Evolutionary conservation across 345 rosid species (phyloP).

Genomic region (Eucalyptus pauciflora): DNA sequence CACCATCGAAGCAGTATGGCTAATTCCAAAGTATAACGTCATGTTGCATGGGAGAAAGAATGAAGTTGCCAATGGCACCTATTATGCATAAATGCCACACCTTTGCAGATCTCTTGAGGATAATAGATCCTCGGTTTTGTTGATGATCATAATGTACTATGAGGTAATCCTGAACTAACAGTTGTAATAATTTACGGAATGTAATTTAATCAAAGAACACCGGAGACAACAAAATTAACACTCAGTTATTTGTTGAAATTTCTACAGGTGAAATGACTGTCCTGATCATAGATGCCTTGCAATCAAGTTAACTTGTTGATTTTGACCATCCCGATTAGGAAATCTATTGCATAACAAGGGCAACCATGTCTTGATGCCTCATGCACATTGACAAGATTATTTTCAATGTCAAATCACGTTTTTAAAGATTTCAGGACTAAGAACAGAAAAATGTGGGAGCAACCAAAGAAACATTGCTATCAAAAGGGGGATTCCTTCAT

Average conservation of each 20-base stretch:
- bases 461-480: no score
- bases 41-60: not conserved
- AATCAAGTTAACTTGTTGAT: not conserved
- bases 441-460: no score
- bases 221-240: not conserved
- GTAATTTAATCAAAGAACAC: not conserved
- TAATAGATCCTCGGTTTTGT: not conserved
- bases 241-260: not conserved
- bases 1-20: not conserved
- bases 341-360: no score
- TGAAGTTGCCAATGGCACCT: not conserved
- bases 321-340: not conserved
- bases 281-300: not conserved
- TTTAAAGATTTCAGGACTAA: no score
- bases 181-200: rapidly evolving
- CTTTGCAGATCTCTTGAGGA: not conserved
- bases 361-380: no score
- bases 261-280: rapidly evolving
- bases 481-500: no score
- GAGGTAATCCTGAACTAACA: not conserved
- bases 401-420: no score
- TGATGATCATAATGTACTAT: not conserved
- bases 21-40: not conserved
- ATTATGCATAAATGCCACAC: not conserved
- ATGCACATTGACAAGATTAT: no score